Percentiles rank a stretch among this genome's conserved stretches.
Conservation (phyloP, 1,139 yeast genomes). For the Hanseniaspora uvarum region DNA sequence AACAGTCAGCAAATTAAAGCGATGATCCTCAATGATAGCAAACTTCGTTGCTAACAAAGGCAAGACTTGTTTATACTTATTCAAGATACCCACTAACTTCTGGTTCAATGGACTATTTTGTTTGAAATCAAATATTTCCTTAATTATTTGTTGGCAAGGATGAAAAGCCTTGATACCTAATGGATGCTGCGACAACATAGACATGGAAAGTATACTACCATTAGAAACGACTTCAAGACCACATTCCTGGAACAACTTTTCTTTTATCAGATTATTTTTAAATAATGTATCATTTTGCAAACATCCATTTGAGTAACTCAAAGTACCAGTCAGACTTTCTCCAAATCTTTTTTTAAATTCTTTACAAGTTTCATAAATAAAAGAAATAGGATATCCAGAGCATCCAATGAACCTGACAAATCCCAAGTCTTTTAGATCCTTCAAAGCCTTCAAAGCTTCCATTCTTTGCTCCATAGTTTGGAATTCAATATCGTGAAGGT, state of each 20-base stretch:
- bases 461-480: constrained; percentile 45
- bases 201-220: constrained; percentile 85
- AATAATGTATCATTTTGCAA: constrained; percentile 49
- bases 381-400: constrained; percentile 78
- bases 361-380: constrained; percentile 43
- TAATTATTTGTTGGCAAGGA: constrained; percentile 61
- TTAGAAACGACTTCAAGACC: constrained; percentile 52
- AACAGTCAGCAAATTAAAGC: constrained; percentile 47
- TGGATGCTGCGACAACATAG: constrained; percentile 55
- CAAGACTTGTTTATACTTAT: constrained; percentile 43
- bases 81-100: not conserved
- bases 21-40: constrained; percentile 54
- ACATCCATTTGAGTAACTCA: constrained; percentile 76
- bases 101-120: constrained; percentile 36
- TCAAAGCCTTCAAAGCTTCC: constrained; percentile 55
- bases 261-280: not conserved
- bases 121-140: constrained; percentile 38
- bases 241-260: constrained; percentile 34
- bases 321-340: constrained; percentile 52
- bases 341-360: constrained; percentile 29
- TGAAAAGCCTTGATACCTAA: constrained; percentile 58
- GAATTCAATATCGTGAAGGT: constrained; percentile 85
- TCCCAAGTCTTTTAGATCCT: constrained; percentile 43
- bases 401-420: constrained; percentile 64
- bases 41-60: constrained; percentile 75